A percentile compares a stretch with the other conserved stretches of the same genome.
These are phyloP conservation scores for Aspergillus taichungensis DNA, from an alignment of 495 filamentous ascomycete genomes.

Conservation along the genomic window DNA sequence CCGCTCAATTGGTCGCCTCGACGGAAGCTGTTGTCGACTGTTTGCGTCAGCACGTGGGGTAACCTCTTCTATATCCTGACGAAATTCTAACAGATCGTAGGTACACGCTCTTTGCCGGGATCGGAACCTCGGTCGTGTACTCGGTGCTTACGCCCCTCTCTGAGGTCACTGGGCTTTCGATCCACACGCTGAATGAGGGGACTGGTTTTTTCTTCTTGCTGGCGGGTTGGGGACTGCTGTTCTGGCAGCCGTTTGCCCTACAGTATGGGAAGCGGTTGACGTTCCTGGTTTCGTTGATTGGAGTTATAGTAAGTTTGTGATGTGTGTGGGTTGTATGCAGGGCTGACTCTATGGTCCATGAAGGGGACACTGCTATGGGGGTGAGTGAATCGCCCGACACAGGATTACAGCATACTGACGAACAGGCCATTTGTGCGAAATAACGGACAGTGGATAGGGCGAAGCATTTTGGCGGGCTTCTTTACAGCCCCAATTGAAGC, in stretches of 20 bases:
- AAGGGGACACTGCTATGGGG: conserved; percentile 33
- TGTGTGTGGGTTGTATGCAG: no score
- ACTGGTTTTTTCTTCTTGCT: conserved; percentile 58
- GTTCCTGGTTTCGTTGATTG: conserved; percentile 51
- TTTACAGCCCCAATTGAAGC: conserved; percentile 58
- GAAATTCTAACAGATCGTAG: conserved; percentile 9
- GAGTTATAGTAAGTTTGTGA: conserved; percentile 31
- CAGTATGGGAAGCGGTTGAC: conserved; percentile 60
- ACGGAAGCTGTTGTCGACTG: conserved; percentile 45
- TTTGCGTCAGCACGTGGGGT: conserved; percentile 36
- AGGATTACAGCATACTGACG: neutral
- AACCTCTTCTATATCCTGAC: neutral
- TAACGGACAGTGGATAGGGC: conserved; percentile 57
- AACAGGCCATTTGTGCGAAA: conserved; percentile 30
- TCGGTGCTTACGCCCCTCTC: conserved; percentile 52
- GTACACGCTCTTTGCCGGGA: conserved; percentile 54
- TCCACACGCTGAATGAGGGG: conserved; percentile 47
- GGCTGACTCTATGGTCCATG: neutral
- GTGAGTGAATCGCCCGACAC: conserved; percentile 16
- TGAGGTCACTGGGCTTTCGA: conserved; percentile 44
- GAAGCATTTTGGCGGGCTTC: conserved; percentile 52
- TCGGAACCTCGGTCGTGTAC: conserved; percentile 51
- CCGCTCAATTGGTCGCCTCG: conserved; percentile 53
- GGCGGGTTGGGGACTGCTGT: conserved; percentile 54
- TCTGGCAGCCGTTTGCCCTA: conserved; percentile 62